A percentile compares a stretch with the other conserved stretches of the same genome.
These are phyloP conservation scores for Colletotrichum salicis DNA, from an alignment of 2,329 filamentous ascomycete genomes.

Conservation along the genomic window DNA sequence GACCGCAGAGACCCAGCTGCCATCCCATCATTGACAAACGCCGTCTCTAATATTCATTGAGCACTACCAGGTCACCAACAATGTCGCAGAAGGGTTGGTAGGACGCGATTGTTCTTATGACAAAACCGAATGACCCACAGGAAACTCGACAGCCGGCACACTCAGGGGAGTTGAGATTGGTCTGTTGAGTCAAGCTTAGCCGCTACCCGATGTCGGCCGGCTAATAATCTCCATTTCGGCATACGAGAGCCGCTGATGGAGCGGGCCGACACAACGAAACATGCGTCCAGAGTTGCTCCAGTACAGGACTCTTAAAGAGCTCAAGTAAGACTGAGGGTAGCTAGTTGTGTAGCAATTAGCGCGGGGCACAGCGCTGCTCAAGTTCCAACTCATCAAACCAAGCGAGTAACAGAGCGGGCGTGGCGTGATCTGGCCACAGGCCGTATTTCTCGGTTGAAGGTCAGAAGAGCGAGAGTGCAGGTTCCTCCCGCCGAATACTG, in stretches of 20 bases:
- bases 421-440: constrained; percentile 2
- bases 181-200: neutral
- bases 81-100: neutral
- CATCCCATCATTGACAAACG: neutral
- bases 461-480: neutral
- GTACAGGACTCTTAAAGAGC: neutral
- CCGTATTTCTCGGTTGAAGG: neutral
- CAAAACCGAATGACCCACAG: neutral
- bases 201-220: neutral
- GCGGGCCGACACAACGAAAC: neutral
- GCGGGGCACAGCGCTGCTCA: neutral
- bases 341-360: neutral
- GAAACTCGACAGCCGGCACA: neutral
- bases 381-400: constrained; percentile 2
- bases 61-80: neutral
- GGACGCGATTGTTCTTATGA: neutral
- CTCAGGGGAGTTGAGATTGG: neutral
- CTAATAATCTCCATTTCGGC: neutral
- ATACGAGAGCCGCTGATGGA: neutral
- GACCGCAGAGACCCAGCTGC: neutral
- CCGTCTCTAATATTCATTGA: neutral
- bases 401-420: neutral
- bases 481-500: neutral
- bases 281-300: neutral
- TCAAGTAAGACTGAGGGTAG: neutral